Evolutionary conservation across 1,284 basidiomycete species (phyloP).

Genomic region (Sanghuangporus weigelae): DNA sequence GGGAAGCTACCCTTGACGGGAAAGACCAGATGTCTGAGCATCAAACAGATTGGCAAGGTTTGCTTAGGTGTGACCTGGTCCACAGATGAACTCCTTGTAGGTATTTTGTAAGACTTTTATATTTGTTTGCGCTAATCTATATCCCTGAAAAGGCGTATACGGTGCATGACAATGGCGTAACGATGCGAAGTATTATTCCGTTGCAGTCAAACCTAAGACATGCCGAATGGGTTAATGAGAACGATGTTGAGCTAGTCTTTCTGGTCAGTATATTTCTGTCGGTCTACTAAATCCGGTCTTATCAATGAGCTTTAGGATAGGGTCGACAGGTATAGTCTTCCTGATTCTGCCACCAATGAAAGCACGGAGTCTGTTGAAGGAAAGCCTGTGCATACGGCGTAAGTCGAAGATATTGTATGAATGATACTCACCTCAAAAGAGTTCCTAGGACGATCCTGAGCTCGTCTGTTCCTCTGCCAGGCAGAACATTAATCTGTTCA

Average conservation of each 20-base stretch:
- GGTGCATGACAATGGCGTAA: background rate
- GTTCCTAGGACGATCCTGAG: constrained; percentile 4
- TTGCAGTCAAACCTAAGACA: background rate
- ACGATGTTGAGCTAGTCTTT: background rate
- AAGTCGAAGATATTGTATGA: background rate
- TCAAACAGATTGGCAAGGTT: background rate
- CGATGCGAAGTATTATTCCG: constrained; percentile 7
- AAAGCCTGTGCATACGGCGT: constrained; percentile 7
- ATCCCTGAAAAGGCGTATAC: background rate
- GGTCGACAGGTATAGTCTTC: constrained; percentile 9
- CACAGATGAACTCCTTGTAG: constrained; percentile 6
- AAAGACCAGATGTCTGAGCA: background rate
- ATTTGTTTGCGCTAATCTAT: background rate
- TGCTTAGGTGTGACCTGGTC: constrained; percentile 13
- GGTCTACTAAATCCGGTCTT: background rate
- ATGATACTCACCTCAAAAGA: background rate
- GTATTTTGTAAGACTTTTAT: background rate
- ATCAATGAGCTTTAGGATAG: background rate
- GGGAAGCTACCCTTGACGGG: constrained; percentile 8
- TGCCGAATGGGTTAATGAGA: background rate
- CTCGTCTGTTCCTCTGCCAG: background rate
- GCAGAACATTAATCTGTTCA: background rate
- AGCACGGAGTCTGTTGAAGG: background rate
- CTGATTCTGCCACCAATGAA: background rate
- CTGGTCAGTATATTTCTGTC: background rate